A percentile compares a stretch with the other conserved stretches of the same genome.
Conservation (phyloP, 768 basidiomycete genomes). For the Phlegmacium glaucopus region DNA sequence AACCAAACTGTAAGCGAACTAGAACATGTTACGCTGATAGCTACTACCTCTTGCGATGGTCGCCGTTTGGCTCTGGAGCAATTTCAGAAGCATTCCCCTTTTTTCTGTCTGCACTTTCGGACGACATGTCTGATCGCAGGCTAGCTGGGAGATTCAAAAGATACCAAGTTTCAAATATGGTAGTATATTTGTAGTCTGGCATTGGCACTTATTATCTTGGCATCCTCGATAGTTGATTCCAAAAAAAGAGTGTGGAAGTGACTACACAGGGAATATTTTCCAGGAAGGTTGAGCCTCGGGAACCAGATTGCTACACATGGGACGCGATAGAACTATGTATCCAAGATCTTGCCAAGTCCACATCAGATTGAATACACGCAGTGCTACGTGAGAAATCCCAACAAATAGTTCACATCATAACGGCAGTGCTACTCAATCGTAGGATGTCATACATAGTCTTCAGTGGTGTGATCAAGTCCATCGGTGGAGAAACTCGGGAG, state of each 20-base stretch:
- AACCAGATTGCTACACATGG: neutral
- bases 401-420: neutral
- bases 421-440: neutral
- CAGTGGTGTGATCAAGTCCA: too few relatives aligned
- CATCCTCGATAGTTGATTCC: neutral
- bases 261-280: neutral
- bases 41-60: constrained; percentile 21
- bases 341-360: neutral
- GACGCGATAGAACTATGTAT: neutral
- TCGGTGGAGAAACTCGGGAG: too few relatives aligned
- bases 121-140: constrained; percentile 23
- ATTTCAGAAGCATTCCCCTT: constrained; percentile 25
- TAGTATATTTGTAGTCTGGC: neutral
- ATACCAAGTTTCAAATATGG: neutral
- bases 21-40: neutral
- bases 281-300: neutral
- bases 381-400: neutral
- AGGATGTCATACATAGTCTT: too few relatives aligned
- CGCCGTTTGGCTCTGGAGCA: constrained; percentile 27
- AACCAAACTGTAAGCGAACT: constrained; percentile 3
- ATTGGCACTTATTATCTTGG: too few relatives aligned
- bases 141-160: neutral
- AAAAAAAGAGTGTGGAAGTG: neutral
- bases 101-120: constrained; percentile 24
- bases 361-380: neutral